Percentiles rank a stretch among this genome's conserved stretches.
Conservation (phyloP, 2,329 filamentous ascomycete species). For the Penicillium hesseltinei region DNA sequence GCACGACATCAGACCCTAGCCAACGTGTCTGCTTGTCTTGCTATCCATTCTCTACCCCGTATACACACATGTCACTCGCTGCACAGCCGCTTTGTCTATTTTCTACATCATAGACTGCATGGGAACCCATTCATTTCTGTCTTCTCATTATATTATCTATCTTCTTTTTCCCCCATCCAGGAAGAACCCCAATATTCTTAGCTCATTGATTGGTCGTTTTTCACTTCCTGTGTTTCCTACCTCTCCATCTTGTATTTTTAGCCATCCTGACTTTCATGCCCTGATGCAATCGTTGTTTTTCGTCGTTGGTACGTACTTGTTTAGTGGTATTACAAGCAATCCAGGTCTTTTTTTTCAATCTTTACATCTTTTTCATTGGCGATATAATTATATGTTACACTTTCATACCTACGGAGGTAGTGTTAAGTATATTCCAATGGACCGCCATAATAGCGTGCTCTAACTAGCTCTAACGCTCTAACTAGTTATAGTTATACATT, state of each 20-base stretch:
- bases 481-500: too few relatives aligned
- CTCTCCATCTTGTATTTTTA: conserved; percentile 8
- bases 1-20: not conserved
- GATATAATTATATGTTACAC: too few relatives aligned
- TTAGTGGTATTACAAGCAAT: conserved; percentile 5
- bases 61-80: conserved; percentile 9
- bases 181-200: not conserved
- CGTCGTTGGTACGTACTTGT: conserved; percentile 2
- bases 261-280: conserved; percentile 1
- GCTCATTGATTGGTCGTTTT: conserved; percentile 1
- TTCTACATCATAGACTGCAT: not conserved
- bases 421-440: too few relatives aligned
- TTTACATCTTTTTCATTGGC: not conserved
- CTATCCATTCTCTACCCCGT: not conserved
- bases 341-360: not conserved
- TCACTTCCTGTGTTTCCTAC: not conserved
- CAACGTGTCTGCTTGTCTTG: not conserved
- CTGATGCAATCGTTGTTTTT: conserved; percentile 2
- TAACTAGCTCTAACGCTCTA: too few relatives aligned
- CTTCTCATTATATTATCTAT: not conserved
- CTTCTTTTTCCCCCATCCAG: not conserved
- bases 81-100: not conserved
- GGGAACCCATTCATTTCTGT: not conserved
- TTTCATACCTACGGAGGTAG: too few relatives aligned
- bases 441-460: too few relatives aligned